phyloP scores from a whole-genome alignment of 2,329 filamentous ascomycete species.

The Talaromyces sp. region DNA sequence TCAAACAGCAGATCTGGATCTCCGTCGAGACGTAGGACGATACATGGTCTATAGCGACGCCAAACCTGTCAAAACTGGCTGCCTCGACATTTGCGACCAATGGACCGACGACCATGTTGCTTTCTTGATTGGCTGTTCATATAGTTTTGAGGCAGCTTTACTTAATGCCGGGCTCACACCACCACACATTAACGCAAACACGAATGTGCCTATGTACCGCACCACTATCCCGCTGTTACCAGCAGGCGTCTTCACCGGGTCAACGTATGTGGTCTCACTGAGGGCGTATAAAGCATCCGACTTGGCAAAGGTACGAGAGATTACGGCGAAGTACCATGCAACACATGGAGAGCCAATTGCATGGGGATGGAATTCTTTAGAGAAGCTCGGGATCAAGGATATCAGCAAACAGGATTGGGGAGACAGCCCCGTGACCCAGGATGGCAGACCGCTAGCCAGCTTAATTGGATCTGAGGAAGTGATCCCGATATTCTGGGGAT shows the following conservation, averaged over 20 bases:
- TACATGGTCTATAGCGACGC: conserved; percentile 50
- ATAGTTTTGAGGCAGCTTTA: conserved; percentile 57
- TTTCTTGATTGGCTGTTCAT: conserved; percentile 60
- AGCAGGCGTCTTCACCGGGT: conserved; percentile 51
- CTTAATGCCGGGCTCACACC: conserved; percentile 45
- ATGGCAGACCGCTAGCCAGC: not conserved
- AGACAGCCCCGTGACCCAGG: conserved; percentile 32
- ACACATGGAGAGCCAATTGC: conserved; percentile 61
- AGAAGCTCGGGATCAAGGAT: conserved; percentile 49
- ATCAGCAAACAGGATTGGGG: conserved; percentile 53
- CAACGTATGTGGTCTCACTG: conserved; percentile 59
- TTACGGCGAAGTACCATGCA: conserved; percentile 50
- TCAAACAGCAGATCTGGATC: conserved; percentile 39
- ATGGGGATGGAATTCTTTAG: conserved; percentile 57
- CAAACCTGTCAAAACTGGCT: conserved; percentile 30
- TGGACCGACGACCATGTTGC: conserved; percentile 57
- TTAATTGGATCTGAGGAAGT: conserved; percentile 30
- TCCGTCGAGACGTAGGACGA: conserved; percentile 52
- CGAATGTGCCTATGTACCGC: conserved; percentile 58
- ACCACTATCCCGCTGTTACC: conserved; percentile 52
- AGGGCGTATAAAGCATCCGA: conserved; percentile 48
- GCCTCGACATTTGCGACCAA: conserved; percentile 40
- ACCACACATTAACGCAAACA: conserved; percentile 42
- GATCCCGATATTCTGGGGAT: conserved; percentile 38
- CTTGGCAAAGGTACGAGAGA: conserved; percentile 47